These are phyloP conservation scores for Nakazawaea holstii DNA, from an alignment of 805 yeast species.

Conservation along the genomic window DNA sequence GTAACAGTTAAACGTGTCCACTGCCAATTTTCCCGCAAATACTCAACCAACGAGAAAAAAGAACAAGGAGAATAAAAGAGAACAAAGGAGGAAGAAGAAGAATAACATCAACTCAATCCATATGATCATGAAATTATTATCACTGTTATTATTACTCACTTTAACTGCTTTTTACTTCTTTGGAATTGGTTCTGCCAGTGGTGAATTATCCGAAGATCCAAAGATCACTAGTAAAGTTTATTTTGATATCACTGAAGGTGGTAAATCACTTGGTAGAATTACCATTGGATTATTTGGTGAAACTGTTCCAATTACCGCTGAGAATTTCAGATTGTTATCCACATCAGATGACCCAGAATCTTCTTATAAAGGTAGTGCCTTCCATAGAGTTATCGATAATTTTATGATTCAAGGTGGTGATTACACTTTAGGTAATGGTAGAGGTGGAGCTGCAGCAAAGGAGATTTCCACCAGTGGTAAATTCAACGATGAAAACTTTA, in stretches of 20 bases:
- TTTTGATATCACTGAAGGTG: conserved; percentile 84
- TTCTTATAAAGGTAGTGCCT: conserved; percentile 56
- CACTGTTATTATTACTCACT: conserved; percentile 10
- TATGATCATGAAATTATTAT: conserved; percentile 11
- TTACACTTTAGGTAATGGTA: conserved; percentile 63
- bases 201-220: conserved; percentile 34
- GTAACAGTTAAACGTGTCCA: no score
- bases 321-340: conserved; percentile 79
- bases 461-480: conserved; percentile 57
- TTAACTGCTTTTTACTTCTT: conserved; percentile 9
- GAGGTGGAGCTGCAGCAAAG: conserved; percentile 49
- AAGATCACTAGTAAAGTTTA: conserved; percentile 73
- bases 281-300: conserved; percentile 85
- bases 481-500: conserved; percentile 67
- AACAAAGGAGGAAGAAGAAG: not conserved
- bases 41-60: no score
- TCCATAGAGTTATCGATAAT: conserved; percentile 68
- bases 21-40: no score
- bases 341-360: conserved; percentile 67
- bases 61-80: no score
- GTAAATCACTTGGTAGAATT: conserved; percentile 69
- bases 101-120: conserved; percentile 10
- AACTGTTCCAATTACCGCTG: conserved; percentile 82
- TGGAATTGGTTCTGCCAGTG: not conserved
- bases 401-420: conserved; percentile 85